Base-by-base conservation (phyloP, 805 yeast genomes). In the Pichia insulana region DNA sequence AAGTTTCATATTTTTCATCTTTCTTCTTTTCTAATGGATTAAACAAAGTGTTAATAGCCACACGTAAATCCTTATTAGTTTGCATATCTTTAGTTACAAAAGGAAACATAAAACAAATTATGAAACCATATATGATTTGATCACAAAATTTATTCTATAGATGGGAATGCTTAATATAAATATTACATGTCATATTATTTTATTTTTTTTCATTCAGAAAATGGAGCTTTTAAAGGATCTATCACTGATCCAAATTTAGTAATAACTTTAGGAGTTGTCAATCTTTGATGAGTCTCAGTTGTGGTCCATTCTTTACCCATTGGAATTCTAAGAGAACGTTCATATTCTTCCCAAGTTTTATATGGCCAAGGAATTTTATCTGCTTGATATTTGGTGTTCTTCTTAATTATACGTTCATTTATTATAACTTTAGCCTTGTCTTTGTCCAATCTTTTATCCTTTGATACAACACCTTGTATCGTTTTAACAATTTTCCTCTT, bases 251-350 rank as follows among this genome's bases (percentile, higher is more conserved):
- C 96, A 50, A 85, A 85, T 62, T 87, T 89, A 38, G 85, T 81
- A 47, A 85, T 71, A 33, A 92, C 80, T 55, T 84, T 74, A 34
- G 98, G 97, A 78, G 84, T 88, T 39, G 92, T 86, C 52, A 86
- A 68, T 58, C 78, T 78, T 67, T 88, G 95, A 67, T 84, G 92
- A 3, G 95, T 78, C 42, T 78, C 82, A 57, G 86, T 78, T 7
- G 95, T 76, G 8, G 90, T 80, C 97, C 97, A 92, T 64, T 92
- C 96, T 62, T 85, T 94, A 20, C 97, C 97, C 47, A 92, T 69
- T n/a, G 97, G 97, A 87, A 87, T 82, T 58, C 95, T 76, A 56
- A 92, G 69, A 5, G 95, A 79, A 58, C 96, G 76, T 63, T 92
- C 98, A 62, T 92, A 92, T 64, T 92, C 97, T 59, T 88, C 97